These are phyloP conservation scores for Tetrastigma voinierianum DNA, from an alignment of 164 flowering plant species.

Conservation along the genomic window DNA sequence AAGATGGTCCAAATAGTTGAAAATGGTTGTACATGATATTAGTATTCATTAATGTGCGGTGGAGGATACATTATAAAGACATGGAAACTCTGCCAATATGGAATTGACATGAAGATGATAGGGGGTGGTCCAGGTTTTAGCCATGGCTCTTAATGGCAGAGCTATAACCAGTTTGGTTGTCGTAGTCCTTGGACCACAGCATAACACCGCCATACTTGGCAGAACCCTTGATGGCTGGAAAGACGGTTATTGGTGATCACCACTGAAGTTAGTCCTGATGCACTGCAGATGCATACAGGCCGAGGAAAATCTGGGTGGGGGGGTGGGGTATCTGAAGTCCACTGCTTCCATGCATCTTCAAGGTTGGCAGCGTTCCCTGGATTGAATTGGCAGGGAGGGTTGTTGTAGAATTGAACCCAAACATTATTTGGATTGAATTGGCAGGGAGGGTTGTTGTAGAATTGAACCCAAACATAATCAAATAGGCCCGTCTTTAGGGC, in stretches of 20 bases:
- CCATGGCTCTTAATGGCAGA: conserved; percentile 6
- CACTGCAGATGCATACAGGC: conserved; percentile 1
- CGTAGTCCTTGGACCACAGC: not conserved
- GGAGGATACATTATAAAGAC: not conserved
- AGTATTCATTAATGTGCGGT: too few relatives aligned
- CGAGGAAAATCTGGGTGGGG: conserved; percentile 7
- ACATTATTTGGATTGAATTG: not conserved
- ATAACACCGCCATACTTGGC: conserved; percentile 12
- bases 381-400: not conserved
- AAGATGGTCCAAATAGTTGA: too few relatives aligned
- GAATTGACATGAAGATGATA: not conserved
- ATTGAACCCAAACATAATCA: conserved; percentile 1
- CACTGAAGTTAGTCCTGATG: conserved; percentile 3
- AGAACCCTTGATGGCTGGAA: conserved; percentile 7
- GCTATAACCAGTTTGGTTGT: not conserved
- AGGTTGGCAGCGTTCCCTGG: not conserved
- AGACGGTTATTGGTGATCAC: conserved; percentile 1
- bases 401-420: not conserved
- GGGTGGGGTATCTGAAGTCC: not conserved
- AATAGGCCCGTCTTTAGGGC: conserved; percentile 1
- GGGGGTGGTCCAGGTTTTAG: not conserved
- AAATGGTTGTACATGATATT: too few relatives aligned
- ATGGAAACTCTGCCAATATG: not conserved
- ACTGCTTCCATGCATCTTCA: not conserved
- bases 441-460: not conserved